A percentile compares a stretch with the other conserved stretches of the same genome.
Evolutionary conservation across 371 early-diverging fungal species (phyloP).

Genomic region (Quaeritorhiza haematococci): DNA sequence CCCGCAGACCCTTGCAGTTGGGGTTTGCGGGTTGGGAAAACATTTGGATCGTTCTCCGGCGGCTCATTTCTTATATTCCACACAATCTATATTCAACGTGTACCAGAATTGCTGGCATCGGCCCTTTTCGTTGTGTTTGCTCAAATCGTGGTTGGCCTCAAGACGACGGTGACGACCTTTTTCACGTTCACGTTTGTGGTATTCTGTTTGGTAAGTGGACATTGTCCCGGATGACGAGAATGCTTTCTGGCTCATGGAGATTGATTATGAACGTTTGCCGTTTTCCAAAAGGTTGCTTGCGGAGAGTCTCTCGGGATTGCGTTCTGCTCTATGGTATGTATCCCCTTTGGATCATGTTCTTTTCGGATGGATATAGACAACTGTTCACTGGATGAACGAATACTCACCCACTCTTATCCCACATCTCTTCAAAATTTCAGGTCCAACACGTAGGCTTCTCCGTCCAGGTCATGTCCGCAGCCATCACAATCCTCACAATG

Average conservation of each 20-base stretch:
- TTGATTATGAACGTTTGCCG: slow-evolving; percentile 6
- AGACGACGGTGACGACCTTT: slow-evolving; percentile 12
- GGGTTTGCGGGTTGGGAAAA: too few species aligned
- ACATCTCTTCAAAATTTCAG: too few species aligned
- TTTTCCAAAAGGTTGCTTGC: slow-evolving; percentile 15
- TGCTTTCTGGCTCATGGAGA: neutral
- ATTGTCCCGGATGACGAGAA: neutral
- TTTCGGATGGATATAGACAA: neutral
- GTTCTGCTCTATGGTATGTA: slow-evolving; percentile 28
- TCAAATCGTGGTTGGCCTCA: slow-evolving; percentile 20
- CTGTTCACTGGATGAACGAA: neutral
- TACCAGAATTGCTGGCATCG: slow-evolving; percentile 22
- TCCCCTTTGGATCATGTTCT: neutral
- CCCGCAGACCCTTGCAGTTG: too few species aligned
- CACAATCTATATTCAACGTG: too few species aligned
- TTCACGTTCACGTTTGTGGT: slow-evolving; percentile 12
- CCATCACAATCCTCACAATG: slow-evolving; percentile 21
- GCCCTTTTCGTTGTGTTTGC: slow-evolving; percentile 19
- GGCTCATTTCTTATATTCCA: too few species aligned
- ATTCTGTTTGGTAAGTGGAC: slow-evolving; percentile 4
- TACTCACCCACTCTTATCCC: slow-evolving; percentile 4
- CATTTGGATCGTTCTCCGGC: too few species aligned
- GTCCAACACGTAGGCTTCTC: slow-evolving; percentile 25
- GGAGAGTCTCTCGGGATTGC: slow-evolving; percentile 39
- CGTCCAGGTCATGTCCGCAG: slow-evolving; percentile 28